Percentiles rank a stretch among this genome's conserved stretches.
Conservation (phyloP, 192 early-diverging fungal species). For the Radiomyces spectabilis region DNA sequence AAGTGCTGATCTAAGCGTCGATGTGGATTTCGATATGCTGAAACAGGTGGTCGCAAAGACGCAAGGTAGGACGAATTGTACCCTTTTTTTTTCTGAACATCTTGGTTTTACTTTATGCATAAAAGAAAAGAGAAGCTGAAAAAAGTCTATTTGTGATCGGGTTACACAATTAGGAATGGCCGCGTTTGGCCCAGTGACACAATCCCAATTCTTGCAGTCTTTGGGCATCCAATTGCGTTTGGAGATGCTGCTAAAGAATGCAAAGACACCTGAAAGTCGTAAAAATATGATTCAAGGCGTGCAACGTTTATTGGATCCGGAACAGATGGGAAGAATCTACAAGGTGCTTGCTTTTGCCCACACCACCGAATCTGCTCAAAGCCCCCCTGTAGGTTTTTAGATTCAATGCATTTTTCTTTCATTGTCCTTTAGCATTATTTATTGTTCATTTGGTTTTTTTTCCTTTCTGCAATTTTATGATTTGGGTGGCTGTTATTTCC, state of each 20-base stretch:
- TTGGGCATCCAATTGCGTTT: slow-evolving; percentile 79
- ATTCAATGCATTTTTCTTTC: no score
- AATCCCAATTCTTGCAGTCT: slow-evolving; percentile 64
- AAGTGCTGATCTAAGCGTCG: slow-evolving; percentile 78
- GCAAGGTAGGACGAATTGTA: background rate
- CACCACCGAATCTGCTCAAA: background rate
- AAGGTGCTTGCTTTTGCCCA: slow-evolving; percentile 57
- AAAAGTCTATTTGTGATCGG: background rate
- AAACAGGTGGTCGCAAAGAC: slow-evolving; percentile 43
- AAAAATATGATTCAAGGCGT: slow-evolving; percentile 62
- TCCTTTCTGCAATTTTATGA: no score
- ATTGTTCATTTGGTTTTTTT: no score
- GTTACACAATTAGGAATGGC: slow-evolving; percentile 13
- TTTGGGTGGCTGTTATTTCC: no score
- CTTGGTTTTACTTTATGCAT: background rate
- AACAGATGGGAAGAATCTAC: slow-evolving; percentile 84
- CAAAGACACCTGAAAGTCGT: slow-evolving; percentile 35
- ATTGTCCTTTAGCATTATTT: no score
- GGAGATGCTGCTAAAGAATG: slow-evolving; percentile 56
- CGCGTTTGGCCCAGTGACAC: slow-evolving; percentile 73
- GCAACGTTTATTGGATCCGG: slow-evolving; percentile 67
- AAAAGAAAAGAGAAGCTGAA: background rate
- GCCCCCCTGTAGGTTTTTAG: no score
- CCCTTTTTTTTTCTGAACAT: background rate
- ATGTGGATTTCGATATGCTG: slow-evolving; percentile 85